Evolutionary conservation across 805 yeast genomes (phyloP).

Genomic region (Pichia sporocuriosa): DNA sequence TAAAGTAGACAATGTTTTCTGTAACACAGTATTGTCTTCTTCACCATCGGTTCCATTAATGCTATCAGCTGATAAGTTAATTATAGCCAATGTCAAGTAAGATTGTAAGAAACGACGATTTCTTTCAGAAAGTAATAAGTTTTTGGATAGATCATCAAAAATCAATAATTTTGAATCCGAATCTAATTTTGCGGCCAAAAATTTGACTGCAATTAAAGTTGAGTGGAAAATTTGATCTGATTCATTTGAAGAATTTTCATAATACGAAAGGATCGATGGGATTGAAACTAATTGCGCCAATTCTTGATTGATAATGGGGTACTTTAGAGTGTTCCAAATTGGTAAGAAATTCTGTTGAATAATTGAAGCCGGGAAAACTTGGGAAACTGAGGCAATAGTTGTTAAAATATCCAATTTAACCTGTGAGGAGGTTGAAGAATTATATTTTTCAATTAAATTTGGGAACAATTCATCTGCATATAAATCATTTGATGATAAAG

Average conservation of each 20-base stretch:
- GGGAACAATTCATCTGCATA: conserved; percentile 73
- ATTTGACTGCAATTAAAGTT: conserved; percentile 39
- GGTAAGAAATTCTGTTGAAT: conserved; percentile 59
- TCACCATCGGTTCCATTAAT: conserved; percentile 18
- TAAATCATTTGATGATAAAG: conserved; percentile 52
- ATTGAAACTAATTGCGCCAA: conserved; percentile 26
- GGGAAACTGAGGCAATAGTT: conserved; percentile 53
- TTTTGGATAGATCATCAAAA: conserved; percentile 39
- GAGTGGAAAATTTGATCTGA: conserved; percentile 32
- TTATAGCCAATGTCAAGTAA: conserved; percentile 48
- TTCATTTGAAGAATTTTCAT: conserved; percentile 27
- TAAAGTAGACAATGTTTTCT: conserved; percentile 39
- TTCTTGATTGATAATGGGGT: conserved; percentile 80
- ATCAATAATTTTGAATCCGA: conserved; percentile 18
- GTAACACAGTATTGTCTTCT: conserved; percentile 44
- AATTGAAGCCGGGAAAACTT: conserved; percentile 41
- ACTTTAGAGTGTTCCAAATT: conserved; percentile 84
- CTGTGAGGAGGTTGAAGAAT: conserved; percentile 58
- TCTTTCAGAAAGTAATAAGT: conserved; percentile 31
- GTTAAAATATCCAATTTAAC: conserved; percentile 70
- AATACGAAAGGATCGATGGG: conserved; percentile 23
- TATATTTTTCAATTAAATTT: conserved; percentile 69
- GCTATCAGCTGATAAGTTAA: conserved; percentile 18
- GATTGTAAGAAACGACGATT: conserved; percentile 57
- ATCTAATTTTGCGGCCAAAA: conserved; percentile 33